These are phyloP conservation scores for Ophiobolus disseminans DNA, from an alignment of 2,329 filamentous ascomycete species.

Conservation along the genomic window DNA sequence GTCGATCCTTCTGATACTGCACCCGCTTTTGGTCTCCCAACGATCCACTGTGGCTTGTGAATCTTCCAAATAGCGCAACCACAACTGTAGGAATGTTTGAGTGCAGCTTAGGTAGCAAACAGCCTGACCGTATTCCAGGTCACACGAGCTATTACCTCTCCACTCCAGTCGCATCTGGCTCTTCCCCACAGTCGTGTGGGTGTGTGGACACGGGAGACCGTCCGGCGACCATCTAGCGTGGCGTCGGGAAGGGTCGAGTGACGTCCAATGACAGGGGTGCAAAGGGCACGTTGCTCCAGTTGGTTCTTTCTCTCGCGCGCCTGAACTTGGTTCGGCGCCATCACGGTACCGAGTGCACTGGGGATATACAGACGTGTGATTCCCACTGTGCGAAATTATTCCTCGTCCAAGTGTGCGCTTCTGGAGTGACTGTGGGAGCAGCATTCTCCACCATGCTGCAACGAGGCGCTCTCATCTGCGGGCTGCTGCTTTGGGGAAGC, in stretches of 20 bases:
- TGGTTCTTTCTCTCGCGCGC: slow-evolving; percentile 19
- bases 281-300: slow-evolving; percentile 27
- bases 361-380: slow-evolving; percentile 21
- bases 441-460: slow-evolving; percentile 28
- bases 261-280: slow-evolving; percentile 34
- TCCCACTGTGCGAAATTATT: no score
- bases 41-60: no score
- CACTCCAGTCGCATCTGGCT: neutral
- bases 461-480: slow-evolving; percentile 33
- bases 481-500: slow-evolving; percentile 34
- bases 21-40: no score
- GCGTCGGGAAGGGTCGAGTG: slow-evolving; percentile 10
- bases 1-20: no score
- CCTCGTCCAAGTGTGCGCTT: no score
- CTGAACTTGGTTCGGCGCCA: slow-evolving; percentile 17
- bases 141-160: neutral
- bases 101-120: no score
- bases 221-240: neutral
- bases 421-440: no score
- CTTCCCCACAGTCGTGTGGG: neutral
- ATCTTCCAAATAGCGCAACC: no score
- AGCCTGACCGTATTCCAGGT: no score
- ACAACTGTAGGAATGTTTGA: no score
- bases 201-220: neutral
- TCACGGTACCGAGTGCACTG: slow-evolving; percentile 26